Evolutionary conservation across 306 rosid species (phyloP).

Genomic region (Hippophae tibetana): DNA sequence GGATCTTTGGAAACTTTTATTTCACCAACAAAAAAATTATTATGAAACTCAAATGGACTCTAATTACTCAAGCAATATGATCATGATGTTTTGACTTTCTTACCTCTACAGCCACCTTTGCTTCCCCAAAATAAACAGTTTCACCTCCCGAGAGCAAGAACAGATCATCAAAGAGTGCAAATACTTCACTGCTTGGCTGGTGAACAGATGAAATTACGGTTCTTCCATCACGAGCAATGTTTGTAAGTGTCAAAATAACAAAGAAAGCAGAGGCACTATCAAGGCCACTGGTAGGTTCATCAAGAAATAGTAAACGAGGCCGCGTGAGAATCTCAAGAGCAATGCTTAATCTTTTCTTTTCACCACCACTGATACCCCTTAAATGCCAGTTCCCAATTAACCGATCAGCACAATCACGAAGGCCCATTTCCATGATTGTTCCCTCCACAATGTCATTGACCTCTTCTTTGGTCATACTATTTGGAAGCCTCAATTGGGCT

Average conservation of each 20-base stretch:
- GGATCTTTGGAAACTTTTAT: too few species aligned
- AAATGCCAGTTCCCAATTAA: constrained; percentile 73
- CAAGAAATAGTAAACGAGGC: constrained; percentile 66
- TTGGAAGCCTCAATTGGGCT: constrained; percentile 59
- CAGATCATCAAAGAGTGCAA: constrained; percentile 84
- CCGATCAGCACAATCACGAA: constrained; percentile 65
- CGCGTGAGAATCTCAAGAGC: constrained; percentile 77
- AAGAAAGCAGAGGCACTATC: constrained; percentile 83
- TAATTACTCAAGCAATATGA: too few species aligned
- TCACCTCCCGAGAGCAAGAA: constrained; percentile 72
- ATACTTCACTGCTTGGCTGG: constrained; percentile 81
- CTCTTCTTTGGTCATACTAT: constrained; percentile 42
- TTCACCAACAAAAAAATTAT: too few species aligned
- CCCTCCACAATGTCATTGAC: constrained; percentile 43
- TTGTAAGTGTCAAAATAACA: constrained; percentile 68
- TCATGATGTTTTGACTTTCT: neutral
- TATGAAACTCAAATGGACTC: too few species aligned
- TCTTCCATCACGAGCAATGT: constrained; percentile 67
- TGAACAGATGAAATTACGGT: constrained; percentile 77
- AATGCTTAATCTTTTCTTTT: constrained; percentile 76
- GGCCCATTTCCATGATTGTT: constrained; percentile 83
- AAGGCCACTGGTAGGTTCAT: constrained; percentile 88
- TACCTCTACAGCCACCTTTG: constrained; percentile 68
- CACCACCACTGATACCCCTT: constrained; percentile 83
- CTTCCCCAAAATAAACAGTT: constrained; percentile 79